A percentile compares a stretch with the other conserved stretches of the same genome.
These are phyloP conservation scores for Polyporus tsugae DNA, from an alignment of 1,284 basidiomycete species.

Conservation along the genomic window DNA sequence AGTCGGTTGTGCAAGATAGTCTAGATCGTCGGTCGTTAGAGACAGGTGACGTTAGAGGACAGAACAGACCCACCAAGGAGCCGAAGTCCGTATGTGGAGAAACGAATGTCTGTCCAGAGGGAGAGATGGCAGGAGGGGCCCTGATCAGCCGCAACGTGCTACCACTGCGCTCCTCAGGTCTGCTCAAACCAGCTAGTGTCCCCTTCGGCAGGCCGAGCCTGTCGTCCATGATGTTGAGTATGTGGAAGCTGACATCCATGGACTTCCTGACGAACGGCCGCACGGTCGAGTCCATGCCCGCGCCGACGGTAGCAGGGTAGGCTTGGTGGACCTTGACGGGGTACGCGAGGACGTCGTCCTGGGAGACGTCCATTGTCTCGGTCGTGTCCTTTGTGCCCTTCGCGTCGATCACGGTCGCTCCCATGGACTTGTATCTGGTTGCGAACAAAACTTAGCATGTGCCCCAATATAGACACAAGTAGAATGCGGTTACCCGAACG, in stretches of 20 bases:
- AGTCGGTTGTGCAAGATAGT: slow-evolving; percentile 64
- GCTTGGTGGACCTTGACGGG: slow-evolving; percentile 38
- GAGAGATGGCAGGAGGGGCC: slow-evolving; percentile 16
- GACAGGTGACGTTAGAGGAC: not conserved
- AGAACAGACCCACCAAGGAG: slow-evolving; percentile 20
- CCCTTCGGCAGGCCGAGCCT: slow-evolving; percentile 35
- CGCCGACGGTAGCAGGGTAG: slow-evolving; percentile 43
- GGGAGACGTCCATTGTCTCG: slow-evolving; percentile 43
- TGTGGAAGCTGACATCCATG: slow-evolving; percentile 39
- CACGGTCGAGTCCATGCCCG: slow-evolving; percentile 39
- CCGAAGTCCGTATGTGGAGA: slow-evolving; percentile 34
- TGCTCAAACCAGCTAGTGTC: slow-evolving; percentile 25
- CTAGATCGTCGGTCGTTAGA: slow-evolving; percentile 52
- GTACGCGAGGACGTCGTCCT: slow-evolving; percentile 44
- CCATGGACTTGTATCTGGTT: slow-evolving; percentile 43
- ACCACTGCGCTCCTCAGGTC: slow-evolving; percentile 23
- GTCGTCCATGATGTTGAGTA: slow-evolving; percentile 43
- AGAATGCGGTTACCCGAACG: slow-evolving; percentile 37
- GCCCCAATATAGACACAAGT: not conserved
- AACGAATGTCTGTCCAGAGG: slow-evolving; percentile 24
- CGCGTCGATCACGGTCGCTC: slow-evolving; percentile 43
- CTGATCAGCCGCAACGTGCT: slow-evolving; percentile 28
- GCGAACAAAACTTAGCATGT: not conserved
- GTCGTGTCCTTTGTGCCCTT: slow-evolving; percentile 41
- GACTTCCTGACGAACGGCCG: slow-evolving; percentile 44